Evolutionary conservation across 1,284 basidiomycete genomes (phyloP), one percentile per base, ranked within the genome.

Genomic region (Sanguinoderma infundibulare): DNA sequence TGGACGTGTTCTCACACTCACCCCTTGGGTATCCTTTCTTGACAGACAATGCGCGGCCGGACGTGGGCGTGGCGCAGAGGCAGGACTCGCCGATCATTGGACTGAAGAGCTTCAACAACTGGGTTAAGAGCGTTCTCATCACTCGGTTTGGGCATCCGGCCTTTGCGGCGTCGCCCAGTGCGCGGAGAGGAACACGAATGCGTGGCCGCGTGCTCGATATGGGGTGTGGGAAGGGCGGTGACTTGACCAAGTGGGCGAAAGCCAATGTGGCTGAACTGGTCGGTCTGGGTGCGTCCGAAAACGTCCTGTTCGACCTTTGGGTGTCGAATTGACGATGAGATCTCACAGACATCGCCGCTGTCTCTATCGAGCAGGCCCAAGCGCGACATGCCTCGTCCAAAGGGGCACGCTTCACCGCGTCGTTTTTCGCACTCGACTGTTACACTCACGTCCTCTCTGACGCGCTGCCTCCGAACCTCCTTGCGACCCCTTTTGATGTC

Each of bases 191-290:
- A 20, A 61, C 66, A 24, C 67, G 71, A 34, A 65, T 69, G 53
- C 68, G 71, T 36, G 91, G 94, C 28, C 93, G 91, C 70, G 92
- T 99, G 24, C 83, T 99, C 32, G 98, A 99, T 74, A 84, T 99
- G 73, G 98, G 98, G 1, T 98, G 96, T 74, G 98, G 98, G 22
- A 99, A 99, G 76, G 98, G 98, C 34, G 98, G 98, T 5, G 98
- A 99, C 77, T 81, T 99, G 69, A 91, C 87, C 53, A 99, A 99
- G 75, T 99, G 98, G 98, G 83, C 84, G 50, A 95, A 94, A 74
- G 94, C 95, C n/a, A 84, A 83, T 46, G 89, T 96, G 20, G 81
- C 76, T 64, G 91, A 95, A 65, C 85, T 95, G 62, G 83, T 96
- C 49, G 94, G 91, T 42, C 83, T 96, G 50, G 95, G 95, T 94